phyloP scores from a whole-genome alignment of 2,329 filamentous ascomycete genomes.

The Penicillium decumbens region DNA sequence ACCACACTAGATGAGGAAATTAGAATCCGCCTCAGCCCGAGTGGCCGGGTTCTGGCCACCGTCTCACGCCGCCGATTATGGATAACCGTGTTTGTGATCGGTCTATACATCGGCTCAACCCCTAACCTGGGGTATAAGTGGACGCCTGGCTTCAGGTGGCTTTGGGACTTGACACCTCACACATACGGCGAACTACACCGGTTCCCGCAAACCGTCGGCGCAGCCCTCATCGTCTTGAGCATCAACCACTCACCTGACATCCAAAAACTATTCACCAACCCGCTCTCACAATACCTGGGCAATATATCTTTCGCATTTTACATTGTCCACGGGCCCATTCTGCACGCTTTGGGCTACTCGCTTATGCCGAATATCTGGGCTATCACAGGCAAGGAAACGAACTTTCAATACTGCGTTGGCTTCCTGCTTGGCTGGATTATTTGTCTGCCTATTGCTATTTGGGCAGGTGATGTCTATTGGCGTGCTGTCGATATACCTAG shows the following conservation, averaged over 20 bases:
- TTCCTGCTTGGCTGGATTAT: conserved; percentile 40
- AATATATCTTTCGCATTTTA: conserved; percentile 48
- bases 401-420: conserved; percentile 38
- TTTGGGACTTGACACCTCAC: conserved; percentile 37
- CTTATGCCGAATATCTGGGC: conserved; percentile 43
- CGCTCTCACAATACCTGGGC: conserved; percentile 44
- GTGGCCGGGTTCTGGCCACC: conserved; percentile 16
- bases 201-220: conserved; percentile 43
- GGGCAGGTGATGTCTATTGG: conserved; percentile 58
- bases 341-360: conserved; percentile 43
- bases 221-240: conserved; percentile 41
- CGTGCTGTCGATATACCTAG: conserved; percentile 51
- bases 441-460: conserved; percentile 45
- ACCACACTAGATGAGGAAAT: conserved; percentile 17
- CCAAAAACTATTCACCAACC: conserved; percentile 41
- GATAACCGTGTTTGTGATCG: conserved; percentile 36
- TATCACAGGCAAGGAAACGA: conserved; percentile 37
- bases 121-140: conserved; percentile 39
- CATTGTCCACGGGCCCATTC: conserved; percentile 45
- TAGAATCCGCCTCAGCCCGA: conserved; percentile 12
- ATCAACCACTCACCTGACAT: conserved; percentile 41
- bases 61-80: conserved; percentile 33
- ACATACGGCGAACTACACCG: conserved; percentile 43
- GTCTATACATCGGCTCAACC: conserved; percentile 42
- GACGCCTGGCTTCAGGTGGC: conserved; percentile 42